Base-by-base conservation (phyloP, 345 rosid genomes). In the Nephelium lappaceum region DNA sequence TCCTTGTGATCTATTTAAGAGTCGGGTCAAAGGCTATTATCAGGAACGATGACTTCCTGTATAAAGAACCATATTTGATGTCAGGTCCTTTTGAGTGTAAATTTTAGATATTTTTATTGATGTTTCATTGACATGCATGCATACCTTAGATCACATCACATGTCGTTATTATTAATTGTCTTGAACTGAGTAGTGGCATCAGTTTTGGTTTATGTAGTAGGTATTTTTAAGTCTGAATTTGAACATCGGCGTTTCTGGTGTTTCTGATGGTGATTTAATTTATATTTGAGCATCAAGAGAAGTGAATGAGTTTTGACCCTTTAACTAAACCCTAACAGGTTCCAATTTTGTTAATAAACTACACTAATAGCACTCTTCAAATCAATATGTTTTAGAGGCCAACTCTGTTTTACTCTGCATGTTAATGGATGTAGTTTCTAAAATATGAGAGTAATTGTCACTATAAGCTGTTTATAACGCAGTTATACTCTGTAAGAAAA, bases 101-200 rank as follows among this genome's bases (percentile, higher is more conserved):
- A 88, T 84, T 81, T 84, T 82, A 85, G 88, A 81, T 85, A 73
- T 80, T 80, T 78, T 80, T 81, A 64, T 42, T 78, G 83, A 31
- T 80, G 83, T 81, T 53, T 39, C 38, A 69, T 73, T 8, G 66
- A 45, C 57, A 47, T 78, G 78, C 82, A 79, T 79, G 79, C 79
- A 73, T 72, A 79, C 73, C 76, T 80, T 79, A 79, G 86, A 72
- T 41, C 43, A 74, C 65, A 19, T 71, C 60, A 77, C 65, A 23
- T 74, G 77, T 74, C 57, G 45, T 81, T 71, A 62, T 79, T 69
- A 31, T 36, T 42, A 60, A 69, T 73, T 75, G 74, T 79, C 51
- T 39, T 76, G 70, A 64, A 81, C 80, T 73, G 14, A 49, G 57
- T 67, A 76, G 85, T 55, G 75, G 77, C 83, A 76, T 82, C 84